These are phyloP conservation scores for Coniophora puteana DNA, from an alignment of 1,284 basidiomycete species.

Conservation along the genomic window DNA sequence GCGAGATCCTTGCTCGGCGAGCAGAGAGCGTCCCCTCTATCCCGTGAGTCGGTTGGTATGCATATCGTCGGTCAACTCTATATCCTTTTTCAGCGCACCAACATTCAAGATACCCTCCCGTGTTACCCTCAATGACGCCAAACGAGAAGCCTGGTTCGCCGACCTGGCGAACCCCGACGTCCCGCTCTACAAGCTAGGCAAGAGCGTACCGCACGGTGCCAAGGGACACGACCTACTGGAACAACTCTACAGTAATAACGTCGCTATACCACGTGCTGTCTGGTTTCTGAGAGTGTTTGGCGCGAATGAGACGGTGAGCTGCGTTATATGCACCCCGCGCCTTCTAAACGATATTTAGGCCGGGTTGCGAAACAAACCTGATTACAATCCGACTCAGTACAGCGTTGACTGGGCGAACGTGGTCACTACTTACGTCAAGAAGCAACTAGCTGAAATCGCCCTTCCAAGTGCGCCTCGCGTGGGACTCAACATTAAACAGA, in stretches of 20 bases:
- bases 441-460: constrained; percentile 82
- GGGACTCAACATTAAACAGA: constrained; percentile 74
- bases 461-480: constrained; percentile 75
- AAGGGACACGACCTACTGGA: constrained; percentile 92
- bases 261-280: constrained; percentile 84
- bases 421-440: constrained; percentile 86
- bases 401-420: constrained; percentile 89
- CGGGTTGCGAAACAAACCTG: constrained; percentile 67
- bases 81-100: constrained; percentile 46
- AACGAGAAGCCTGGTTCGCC: constrained; percentile 85
- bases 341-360: constrained; percentile 37
- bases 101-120: constrained; percentile 84
- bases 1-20: constrained; percentile 71
- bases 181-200: constrained; percentile 84
- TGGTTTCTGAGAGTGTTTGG: constrained; percentile 96
- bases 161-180: constrained; percentile 90
- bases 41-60: constrained; percentile 45
- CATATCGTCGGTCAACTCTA: constrained; percentile 4
- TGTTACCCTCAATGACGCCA: constrained; percentile 88
- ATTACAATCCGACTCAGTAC: constrained; percentile 79
- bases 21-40: constrained; percentile 51
- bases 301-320: constrained; percentile 83
- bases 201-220: constrained; percentile 90
- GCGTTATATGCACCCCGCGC: background rate
- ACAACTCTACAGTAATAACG: constrained; percentile 76